Evolutionary conservation across 1,284 basidiomycete genomes (phyloP), one percentile per base, ranked within the genome.

Genomic region (Fomitopsis schrenkii): DNA sequence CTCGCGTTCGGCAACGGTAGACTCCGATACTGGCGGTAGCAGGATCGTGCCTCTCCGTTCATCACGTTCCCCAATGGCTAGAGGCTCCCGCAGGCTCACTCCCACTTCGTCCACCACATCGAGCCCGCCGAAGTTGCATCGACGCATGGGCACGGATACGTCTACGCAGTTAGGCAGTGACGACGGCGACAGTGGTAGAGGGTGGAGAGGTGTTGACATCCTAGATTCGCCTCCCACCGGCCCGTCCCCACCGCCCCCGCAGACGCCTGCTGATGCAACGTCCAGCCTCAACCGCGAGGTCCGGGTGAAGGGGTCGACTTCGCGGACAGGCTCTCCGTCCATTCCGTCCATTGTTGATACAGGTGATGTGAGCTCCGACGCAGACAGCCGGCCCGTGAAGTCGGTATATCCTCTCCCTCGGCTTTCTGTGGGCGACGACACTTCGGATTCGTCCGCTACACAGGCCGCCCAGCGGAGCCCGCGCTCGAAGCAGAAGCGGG

Each of bases 21-120:
- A 87, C 30, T 85, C 85, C 1, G 88, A 88, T 61, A 68, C 74
- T 10, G 75, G 68, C 41, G 70, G 75, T 10, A 87, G 87, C 69
- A 78, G 88, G 59, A 74, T 80, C 55, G 80, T 92, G 12, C 81
- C 82, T 26, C 68, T 92, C 35, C 87, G 62, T 87, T 68, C 83
- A 87, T 83, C 86, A 9, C 71, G 88, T 7, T 91, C 88, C 4
- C 88, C 89, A 1, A 87, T 90, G 85, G 86, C 87, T n/a, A 78
- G 84, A 44, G 75, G 74, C 15, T 83, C 79, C 17, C 70, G 55
- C 66, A 69, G 68, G 28, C 61, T 64, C 35, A 66, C 62, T 8
- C 71, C 72, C 7, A 59, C 66, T 14, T 70, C 68, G 7, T 73
- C 68, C n/a, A 65, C 66, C 14, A 61, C 70, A 2, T 71, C 73